Percentiles rank a stretch among this genome's conserved stretches.
Evolutionary conservation across 768 basidiomycete genomes (phyloP).

Genomic region (Dendrothele bispora): DNA sequence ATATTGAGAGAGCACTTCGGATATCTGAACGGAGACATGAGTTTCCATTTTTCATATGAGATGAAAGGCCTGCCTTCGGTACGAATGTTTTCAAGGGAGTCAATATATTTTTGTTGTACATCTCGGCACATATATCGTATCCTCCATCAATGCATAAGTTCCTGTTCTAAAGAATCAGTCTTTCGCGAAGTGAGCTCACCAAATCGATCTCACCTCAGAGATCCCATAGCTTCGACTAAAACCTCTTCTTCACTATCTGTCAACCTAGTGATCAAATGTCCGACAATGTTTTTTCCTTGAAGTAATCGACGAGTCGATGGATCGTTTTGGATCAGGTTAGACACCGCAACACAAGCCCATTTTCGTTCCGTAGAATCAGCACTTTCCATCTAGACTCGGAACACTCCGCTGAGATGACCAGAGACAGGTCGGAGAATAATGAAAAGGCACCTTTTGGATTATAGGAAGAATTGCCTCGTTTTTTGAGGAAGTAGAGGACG

Average conservation of each 20-base stretch:
- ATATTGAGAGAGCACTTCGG: constrained; percentile 66
- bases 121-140: constrained; percentile 92
- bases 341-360: constrained; percentile 97
- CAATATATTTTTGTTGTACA: constrained; percentile 95
- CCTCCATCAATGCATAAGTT: constrained; percentile 96
- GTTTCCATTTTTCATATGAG: neutral
- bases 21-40: constrained; percentile 53
- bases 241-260: constrained; percentile 92
- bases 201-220: constrained; percentile 63
- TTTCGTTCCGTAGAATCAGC: constrained; percentile 79
- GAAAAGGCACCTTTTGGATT: constrained; percentile 72
- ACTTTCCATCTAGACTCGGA: constrained; percentile 62
- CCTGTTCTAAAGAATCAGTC: constrained; percentile 38
- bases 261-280: constrained; percentile 80
- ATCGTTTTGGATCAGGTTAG: constrained; percentile 93
- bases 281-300: constrained; percentile 90
- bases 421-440: neutral
- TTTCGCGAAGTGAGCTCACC: neutral
- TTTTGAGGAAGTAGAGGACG: constrained; percentile 71
- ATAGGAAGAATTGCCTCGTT: constrained; percentile 82
- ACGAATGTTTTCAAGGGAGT: constrained; percentile 73
- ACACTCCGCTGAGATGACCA: constrained; percentile 8
- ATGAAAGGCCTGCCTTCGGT: constrained; percentile 57
- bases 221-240: constrained; percentile 83
- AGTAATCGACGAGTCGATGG: constrained; percentile 87